Base-by-base conservation (phyloP, 139 green algal species). In the Auxenochlorella pyrenoidosa region DNA sequence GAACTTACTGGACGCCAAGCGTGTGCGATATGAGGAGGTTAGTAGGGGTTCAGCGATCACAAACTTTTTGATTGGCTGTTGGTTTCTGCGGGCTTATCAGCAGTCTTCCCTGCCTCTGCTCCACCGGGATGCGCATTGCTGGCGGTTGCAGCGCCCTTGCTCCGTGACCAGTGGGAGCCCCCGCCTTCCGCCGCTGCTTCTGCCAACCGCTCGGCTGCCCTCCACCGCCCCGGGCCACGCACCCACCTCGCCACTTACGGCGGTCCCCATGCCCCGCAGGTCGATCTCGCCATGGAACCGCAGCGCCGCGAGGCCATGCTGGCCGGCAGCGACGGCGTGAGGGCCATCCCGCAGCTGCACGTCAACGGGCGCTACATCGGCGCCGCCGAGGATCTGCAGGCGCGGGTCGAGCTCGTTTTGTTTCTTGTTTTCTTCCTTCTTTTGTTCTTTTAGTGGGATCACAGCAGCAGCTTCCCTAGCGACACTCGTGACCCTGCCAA, bases 341-440 rank as follows among this genome's bases (percentile, higher is more conserved):
- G 18, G 0, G 77, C 38, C 15, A 82, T 96, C 21, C 93, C 93
- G 43, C 93, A 96, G 82, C 65, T 96, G 75, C 93, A 96, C 89
- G 88, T 94, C 38, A 89, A 94, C 76, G 90, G 89, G 75, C 87
- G 88, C 70, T 86, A 85, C 77, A 68, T 92, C 19, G 83, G 88
- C 36, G 58, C 13, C 73, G 76, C 77, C 10, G 76, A 70, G 28
- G 68, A 88, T 2, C 21, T 85, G 13, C 83, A 78, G 75, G 68
- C 54, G 22, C 16, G 54, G 66, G 3, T 47, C 1, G n/a, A n/a
- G n/a, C n/a, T n/a, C n/a, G n/a, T n/a, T n/a, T n/a, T n/a, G n/a
- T n/a, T n/a, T n/a, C n/a, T n/a, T n/a, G n/a, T n/a, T n/a, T n/a
- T n/a, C n/a, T n/a, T n/a, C n/a, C n/a, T n/a, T n/a, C n/a, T n/a